Percentiles rank a stretch among this genome's conserved stretches.
Conservation (phyloP, 2,329 filamentous ascomycete genomes). For the Magnaporthiopsis poae region DNA sequence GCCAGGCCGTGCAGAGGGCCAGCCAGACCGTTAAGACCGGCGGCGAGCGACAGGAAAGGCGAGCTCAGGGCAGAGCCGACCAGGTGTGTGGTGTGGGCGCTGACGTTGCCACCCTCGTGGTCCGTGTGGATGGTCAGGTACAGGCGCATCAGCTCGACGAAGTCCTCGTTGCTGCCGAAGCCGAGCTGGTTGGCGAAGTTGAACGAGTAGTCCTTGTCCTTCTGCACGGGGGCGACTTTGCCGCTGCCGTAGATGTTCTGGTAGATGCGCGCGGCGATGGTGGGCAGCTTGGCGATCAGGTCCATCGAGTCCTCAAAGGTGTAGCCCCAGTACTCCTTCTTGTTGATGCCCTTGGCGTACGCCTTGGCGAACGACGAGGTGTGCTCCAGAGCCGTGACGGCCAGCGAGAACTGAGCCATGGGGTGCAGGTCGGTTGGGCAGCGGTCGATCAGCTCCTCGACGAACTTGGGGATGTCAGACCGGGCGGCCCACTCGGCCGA, state of each 20-base stretch:
- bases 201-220: slow-evolving; percentile 98
- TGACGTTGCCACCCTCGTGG: slow-evolving; percentile 98
- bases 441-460: slow-evolving; percentile 99
- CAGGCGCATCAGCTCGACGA: slow-evolving; percentile 94
- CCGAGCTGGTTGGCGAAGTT: slow-evolving; percentile 99
- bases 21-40: slow-evolving; percentile 94
- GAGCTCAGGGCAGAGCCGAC: slow-evolving; percentile 95
- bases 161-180: slow-evolving; percentile 89
- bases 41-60: slow-evolving; percentile 89
- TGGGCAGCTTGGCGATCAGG: slow-evolving; percentile 97
- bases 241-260: slow-evolving; percentile 99
- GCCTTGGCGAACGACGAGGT: slow-evolving; percentile 96
- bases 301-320: slow-evolving; percentile 99
- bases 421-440: slow-evolving; percentile 98
- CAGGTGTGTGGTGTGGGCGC: slow-evolving; percentile 95
- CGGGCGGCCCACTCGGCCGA: slow-evolving; percentile 98
- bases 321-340: slow-evolving; percentile 99
- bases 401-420: slow-evolving; percentile 98
- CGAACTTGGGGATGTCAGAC: slow-evolving; percentile 91
- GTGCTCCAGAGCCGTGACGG: slow-evolving; percentile 95
- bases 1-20: slow-evolving; percentile 97
- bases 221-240: slow-evolving; percentile 90
- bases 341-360: slow-evolving; percentile 97
- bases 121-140: slow-evolving; percentile 99
- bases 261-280: slow-evolving; percentile 97